A percentile compares a stretch with the other conserved stretches of the same genome.
phyloP scores from a whole-genome alignment of 805 yeast genomes.

The Cyberlindnera mycetangii region DNA sequence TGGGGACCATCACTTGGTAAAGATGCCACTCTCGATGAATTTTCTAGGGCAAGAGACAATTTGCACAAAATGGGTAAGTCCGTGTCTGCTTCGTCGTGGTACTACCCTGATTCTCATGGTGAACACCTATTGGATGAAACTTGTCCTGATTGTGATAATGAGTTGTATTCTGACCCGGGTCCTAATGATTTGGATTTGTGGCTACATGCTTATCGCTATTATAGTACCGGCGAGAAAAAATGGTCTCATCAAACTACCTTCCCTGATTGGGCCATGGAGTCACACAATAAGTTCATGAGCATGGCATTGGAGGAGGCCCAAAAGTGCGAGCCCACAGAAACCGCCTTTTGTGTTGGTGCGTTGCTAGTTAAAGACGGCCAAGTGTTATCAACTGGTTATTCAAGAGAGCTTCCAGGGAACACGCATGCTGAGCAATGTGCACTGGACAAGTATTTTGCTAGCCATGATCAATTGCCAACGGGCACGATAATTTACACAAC shows the following conservation, averaged over 20 bases:
- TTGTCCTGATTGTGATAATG: slow-evolving; percentile 68
- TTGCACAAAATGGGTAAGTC: slow-evolving; percentile 72
- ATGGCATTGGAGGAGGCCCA: slow-evolving; percentile 74
- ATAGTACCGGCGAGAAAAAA: slow-evolving; percentile 41
- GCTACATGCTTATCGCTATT: slow-evolving; percentile 87
- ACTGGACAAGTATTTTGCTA: slow-evolving; percentile 60
- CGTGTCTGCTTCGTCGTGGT: slow-evolving; percentile 42
- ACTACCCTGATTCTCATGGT: slow-evolving; percentile 40
- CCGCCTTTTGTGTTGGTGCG: slow-evolving; percentile 96
- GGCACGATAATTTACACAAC: slow-evolving; percentile 89
- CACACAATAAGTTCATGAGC: slow-evolving; percentile 62
- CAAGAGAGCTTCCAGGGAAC: slow-evolving; percentile 89
- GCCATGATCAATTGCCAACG: slow-evolving; percentile 47
- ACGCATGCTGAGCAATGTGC: slow-evolving; percentile 99
- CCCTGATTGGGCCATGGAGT: slow-evolving; percentile 47
- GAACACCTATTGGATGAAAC: slow-evolving; percentile 57
- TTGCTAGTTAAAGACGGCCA: slow-evolving; percentile 62
- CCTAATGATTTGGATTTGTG: slow-evolving; percentile 82
- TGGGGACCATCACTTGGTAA: slow-evolving; percentile 83
- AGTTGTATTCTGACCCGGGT: slow-evolving; percentile 83
- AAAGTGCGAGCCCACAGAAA: slow-evolving; percentile 75
- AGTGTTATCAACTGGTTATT: slow-evolving; percentile 77
- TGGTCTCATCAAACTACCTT: slow-evolving; percentile 28
- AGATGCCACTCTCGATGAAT: slow-evolving; percentile 46
- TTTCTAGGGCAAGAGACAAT: slow-evolving; percentile 42